Percentiles rank a stretch among this genome's conserved stretches.
These are phyloP conservation scores for Yamadazyma conglobata DNA, from an alignment of 1,139 yeast species.

Conservation along the genomic window DNA sequence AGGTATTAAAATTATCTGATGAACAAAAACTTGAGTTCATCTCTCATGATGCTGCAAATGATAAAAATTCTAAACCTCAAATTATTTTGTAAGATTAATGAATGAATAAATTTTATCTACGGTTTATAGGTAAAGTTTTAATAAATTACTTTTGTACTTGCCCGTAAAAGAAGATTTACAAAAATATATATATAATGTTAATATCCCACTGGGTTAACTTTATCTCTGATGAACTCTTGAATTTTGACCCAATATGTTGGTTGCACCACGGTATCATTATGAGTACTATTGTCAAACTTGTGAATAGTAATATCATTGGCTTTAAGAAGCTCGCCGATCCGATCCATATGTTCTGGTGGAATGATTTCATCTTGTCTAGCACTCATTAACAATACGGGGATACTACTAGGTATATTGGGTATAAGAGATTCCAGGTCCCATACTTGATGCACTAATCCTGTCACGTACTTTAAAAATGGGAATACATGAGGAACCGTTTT, in stretches of 20 bases:
- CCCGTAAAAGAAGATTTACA: no score
- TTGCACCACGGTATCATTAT: slow-evolving; percentile 77
- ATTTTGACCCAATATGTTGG: slow-evolving; percentile 72
- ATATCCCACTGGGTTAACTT: slow-evolving; percentile 40
- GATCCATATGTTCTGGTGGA: slow-evolving; percentile 80
- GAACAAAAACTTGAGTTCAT: slow-evolving; percentile 73
- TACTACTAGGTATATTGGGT: slow-evolving; percentile 42
- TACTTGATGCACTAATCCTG: slow-evolving; percentile 66
- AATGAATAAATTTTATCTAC: slow-evolving; percentile 1
- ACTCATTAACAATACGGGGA: slow-evolving; percentile 70
- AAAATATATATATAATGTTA: no score
- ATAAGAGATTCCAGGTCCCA: slow-evolving; percentile 81
- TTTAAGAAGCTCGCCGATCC: slow-evolving; percentile 49
- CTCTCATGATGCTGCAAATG: slow-evolving; percentile 56
- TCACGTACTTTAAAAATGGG: slow-evolving; percentile 59
- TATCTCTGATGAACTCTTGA: slow-evolving; percentile 48
- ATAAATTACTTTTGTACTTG: no score
- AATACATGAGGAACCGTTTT: slow-evolving; percentile 82
- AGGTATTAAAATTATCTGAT: slow-evolving; percentile 65
- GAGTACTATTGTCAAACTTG: slow-evolving; percentile 59
- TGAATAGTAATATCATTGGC: slow-evolving; percentile 45
- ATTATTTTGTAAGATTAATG: slow-evolving; percentile 29
- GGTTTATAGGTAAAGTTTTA: no score
- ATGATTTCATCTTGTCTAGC: slow-evolving; percentile 86
- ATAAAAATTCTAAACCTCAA: slow-evolving; percentile 42